Conservation (phyloP, 306 rosid genomes). For the Sicyos edulis region DNA sequence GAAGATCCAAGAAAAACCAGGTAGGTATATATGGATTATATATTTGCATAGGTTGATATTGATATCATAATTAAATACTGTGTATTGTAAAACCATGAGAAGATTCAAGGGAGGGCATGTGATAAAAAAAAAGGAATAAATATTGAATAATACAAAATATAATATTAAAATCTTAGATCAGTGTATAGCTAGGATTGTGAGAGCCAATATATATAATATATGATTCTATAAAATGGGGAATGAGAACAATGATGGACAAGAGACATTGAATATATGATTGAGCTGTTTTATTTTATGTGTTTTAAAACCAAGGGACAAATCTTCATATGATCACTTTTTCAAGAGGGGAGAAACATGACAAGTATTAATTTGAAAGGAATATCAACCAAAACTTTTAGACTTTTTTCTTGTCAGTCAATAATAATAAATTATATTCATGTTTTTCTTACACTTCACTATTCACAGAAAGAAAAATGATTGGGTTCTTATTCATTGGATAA, state of each 20-base stretch:
- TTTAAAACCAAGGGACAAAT: background rate
- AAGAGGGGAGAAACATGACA: background rate
- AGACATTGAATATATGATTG: background rate
- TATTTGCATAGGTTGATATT: too few relatives aligned
- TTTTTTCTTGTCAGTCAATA: slow-evolving; percentile 3
- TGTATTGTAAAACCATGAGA: too few relatives aligned
- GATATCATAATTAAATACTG: background rate
- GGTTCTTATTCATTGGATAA: slow-evolving; percentile 10
- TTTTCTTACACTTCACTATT: background rate
- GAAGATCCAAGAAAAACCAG: background rate
- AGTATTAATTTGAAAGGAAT: background rate
- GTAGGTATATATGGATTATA: background rate
- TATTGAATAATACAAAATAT: background rate
- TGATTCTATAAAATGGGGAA: slow-evolving; percentile 5
- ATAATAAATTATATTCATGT: background rate
- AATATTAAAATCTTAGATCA: background rate
- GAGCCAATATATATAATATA: slow-evolving; percentile 6
- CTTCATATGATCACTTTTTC: background rate
- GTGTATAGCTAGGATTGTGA: background rate
- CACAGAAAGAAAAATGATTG: background rate
- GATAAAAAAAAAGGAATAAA: background rate
- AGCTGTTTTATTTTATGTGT: background rate
- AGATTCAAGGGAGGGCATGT: background rate
- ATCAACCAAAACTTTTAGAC: background rate
- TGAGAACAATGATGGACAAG: slow-evolving; percentile 15